Base-by-base conservation (phyloP, 805 yeast genomes). In the Wickerhamiella azymoides region DNA sequence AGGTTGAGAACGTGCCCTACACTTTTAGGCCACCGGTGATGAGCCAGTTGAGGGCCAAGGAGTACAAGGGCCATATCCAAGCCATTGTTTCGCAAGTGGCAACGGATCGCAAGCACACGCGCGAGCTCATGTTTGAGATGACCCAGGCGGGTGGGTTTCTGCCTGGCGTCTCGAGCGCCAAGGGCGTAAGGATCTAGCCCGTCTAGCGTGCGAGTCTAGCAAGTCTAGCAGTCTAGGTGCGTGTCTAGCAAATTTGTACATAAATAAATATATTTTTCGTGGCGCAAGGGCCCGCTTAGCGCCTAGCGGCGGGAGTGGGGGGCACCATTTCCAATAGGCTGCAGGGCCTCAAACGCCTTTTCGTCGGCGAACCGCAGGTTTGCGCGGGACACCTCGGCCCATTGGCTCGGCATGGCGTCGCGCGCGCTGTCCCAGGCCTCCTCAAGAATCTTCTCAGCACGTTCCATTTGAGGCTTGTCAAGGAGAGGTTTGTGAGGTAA, bases 1-100 rank as follows among this genome's bases (percentile, higher is more conserved):
- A 38, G 14, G 49, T 42, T 27, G 46, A 41, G 11, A 10, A 10
- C 5, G 46, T 50, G 11, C 33, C 27, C 2, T 24, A 37, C 11
- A 18, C 24, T 1, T 36, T 36, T 1, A 40, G 47, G 11, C 16
- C 16, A 24, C 47, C 47, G 2, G 30, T 45, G 16, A 45, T 45
- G 43, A 26, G 36, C 39, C 36, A 35, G 30, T n/a, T 35, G 8
- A 30, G 39, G 26, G n/a, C 26, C 19, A 38, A 16, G 14, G 25
- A 25, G 18, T 14, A 19, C 21, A 25, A 26, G 17, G 47, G 39
- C 10, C 41, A 39, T 17, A 14, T 45, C 30, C 14, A 16, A 25
- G 36, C 47, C 10, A 39, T 39, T 10, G 30, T 45, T 3, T 39
- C 47, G 2, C 43, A 26, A 13, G 39, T 41, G 6, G 16, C 44